These are phyloP conservation scores for Penicillium arizonense DNA, from an alignment of 495 filamentous ascomycete genomes.

Conservation along the genomic window DNA sequence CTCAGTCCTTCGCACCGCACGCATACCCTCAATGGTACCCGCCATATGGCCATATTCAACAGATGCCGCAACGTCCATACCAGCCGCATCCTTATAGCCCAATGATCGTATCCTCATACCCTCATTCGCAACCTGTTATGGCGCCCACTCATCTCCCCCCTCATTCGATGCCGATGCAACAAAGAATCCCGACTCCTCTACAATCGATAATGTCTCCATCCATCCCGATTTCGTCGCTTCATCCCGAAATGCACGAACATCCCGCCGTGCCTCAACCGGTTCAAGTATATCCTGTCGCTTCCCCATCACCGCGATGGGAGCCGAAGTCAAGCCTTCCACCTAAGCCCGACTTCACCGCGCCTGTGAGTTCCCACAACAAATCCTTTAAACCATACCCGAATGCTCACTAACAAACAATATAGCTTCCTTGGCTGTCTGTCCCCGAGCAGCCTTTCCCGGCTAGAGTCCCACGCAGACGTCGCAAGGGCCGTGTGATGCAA, in stretches of 20 bases:
- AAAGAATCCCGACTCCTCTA: conserved; percentile 41
- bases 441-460: conserved; percentile 66
- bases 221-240: conserved; percentile 23
- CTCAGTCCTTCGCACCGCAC: conserved; percentile 42
- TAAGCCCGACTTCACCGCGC: conserved; percentile 55
- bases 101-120: conserved; percentile 51
- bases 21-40: conserved; percentile 48
- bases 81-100: conserved; percentile 44
- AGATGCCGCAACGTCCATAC: conserved; percentile 38
- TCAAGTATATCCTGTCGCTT: conserved; percentile 27
- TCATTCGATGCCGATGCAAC: conserved; percentile 36
- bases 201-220: conserved; percentile 44
- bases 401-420: conserved; percentile 9
- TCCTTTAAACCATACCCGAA: not conserved
- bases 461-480: conserved; percentile 38
- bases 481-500: conserved; percentile 38
- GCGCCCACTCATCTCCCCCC: conserved; percentile 39
- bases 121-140: conserved; percentile 42
- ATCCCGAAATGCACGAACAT: conserved; percentile 35
- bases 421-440: conserved; percentile 84
- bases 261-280: conserved; percentile 21
- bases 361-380: conserved; percentile 50
- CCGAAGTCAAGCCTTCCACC: conserved; percentile 21
- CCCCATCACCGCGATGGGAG: conserved; percentile 31
- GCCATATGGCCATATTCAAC: conserved; percentile 44